A percentile compares a stretch with the other conserved stretches of the same genome.
phyloP scores from a whole-genome alignment of 352 stramenopile genomes.

The Globisporangium paddicum region DNA sequence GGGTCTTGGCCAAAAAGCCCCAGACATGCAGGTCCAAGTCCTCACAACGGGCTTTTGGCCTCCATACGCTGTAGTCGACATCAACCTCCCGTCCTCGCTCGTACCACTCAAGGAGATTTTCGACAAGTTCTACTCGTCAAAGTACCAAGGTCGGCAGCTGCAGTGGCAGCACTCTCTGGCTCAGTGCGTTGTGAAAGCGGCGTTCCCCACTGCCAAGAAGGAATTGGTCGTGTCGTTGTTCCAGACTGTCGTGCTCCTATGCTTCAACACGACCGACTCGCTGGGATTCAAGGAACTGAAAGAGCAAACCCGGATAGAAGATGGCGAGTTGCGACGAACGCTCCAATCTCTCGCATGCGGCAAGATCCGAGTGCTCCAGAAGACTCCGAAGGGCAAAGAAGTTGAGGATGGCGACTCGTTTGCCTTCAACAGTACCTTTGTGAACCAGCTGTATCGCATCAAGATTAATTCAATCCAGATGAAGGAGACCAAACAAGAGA shows the following conservation, averaged over 20 bases:
- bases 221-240: slow-evolving; percentile 86
- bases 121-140: slow-evolving; percentile 86
- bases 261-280: slow-evolving; percentile 64
- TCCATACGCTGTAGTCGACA: slow-evolving; percentile 84
- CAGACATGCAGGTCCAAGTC: slow-evolving; percentile 96
- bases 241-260: slow-evolving; percentile 84
- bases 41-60: slow-evolving; percentile 98
- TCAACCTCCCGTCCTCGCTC: slow-evolving; percentile 66
- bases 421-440: slow-evolving; percentile 83
- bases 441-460: slow-evolving; percentile 87
- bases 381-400: slow-evolving; percentile 84
- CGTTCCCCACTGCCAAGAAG: slow-evolving; percentile 79
- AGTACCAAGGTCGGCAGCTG: slow-evolving; percentile 86
- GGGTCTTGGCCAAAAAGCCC: slow-evolving; percentile 32
- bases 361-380: slow-evolving; percentile 87
- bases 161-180: slow-evolving; percentile 90
- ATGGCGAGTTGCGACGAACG: slow-evolving; percentile 86
- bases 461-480: slow-evolving; percentile 95
- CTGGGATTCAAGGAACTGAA: slow-evolving; percentile 86
- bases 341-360: slow-evolving; percentile 88
- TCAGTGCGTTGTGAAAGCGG: slow-evolving; percentile 85
- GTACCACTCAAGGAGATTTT: slow-evolving; percentile 80
- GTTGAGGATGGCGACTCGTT: slow-evolving; percentile 85
- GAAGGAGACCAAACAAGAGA: slow-evolving; percentile 93
- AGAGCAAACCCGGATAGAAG: slow-evolving; percentile 85